phyloP scores from a whole-genome alignment of 139 green algal species.

The Tetratostichococcus sp. region DNA sequence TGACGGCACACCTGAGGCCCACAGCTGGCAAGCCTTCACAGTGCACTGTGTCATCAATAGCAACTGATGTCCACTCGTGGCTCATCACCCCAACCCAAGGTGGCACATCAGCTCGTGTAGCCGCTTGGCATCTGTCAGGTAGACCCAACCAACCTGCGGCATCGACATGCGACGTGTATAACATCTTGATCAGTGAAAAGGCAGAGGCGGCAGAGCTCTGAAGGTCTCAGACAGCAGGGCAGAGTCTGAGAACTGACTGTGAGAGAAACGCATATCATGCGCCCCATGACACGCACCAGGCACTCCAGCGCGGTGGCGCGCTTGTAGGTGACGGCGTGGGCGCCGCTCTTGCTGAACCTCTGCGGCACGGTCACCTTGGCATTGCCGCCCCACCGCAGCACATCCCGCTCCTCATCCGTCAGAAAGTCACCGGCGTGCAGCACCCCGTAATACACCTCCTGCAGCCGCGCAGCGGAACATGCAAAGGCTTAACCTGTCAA shows the following conservation, averaged over 20 bases:
- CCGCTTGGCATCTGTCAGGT: slow-evolving; percentile 33
- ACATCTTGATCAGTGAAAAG: too few species aligned
- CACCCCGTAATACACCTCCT: slow-evolving; percentile 27
- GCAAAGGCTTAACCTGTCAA: neutral
- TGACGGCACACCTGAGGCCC: too few species aligned
- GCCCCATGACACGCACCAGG: slow-evolving; percentile 21
- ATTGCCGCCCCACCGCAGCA: slow-evolving; percentile 61
- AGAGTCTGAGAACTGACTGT: too few species aligned
- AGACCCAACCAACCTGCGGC: slow-evolving; percentile 40
- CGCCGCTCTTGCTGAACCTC: slow-evolving; percentile 23
- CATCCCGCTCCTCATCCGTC: slow-evolving; percentile 37
- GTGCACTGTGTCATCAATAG: too few species aligned
- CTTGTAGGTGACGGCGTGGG: slow-evolving; percentile 33
- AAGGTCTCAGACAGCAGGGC: too few species aligned
- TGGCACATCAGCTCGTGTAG: slow-evolving; percentile 41
- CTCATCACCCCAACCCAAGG: slow-evolving; percentile 29
- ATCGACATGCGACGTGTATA: neutral
- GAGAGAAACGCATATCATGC: neutral
- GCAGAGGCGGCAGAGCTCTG: too few species aligned
- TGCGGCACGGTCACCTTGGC: slow-evolving; percentile 44
- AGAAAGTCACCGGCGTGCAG: slow-evolving; percentile 35
- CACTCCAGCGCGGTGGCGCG: slow-evolving; percentile 56
- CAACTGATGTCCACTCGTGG: too few species aligned
- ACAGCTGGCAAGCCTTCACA: too few species aligned
- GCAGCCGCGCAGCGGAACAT: neutral